Conservation (phyloP, 2,329 filamentous ascomycete genomes). For the Apiospora aurea region DNA sequence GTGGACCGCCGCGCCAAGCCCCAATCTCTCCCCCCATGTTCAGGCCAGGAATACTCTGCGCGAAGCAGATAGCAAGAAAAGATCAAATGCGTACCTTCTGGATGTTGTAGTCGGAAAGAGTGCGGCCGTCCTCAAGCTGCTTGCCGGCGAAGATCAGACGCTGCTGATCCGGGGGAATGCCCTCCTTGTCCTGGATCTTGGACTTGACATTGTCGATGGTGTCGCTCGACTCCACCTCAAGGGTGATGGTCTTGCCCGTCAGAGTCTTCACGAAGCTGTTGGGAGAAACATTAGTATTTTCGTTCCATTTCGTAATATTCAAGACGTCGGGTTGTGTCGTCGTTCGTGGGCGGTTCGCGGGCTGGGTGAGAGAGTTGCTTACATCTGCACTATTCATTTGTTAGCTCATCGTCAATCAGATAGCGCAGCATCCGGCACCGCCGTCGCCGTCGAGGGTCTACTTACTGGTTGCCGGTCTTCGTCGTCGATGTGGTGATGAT, state of each 20-base stretch:
- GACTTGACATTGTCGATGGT: constrained; percentile 99
- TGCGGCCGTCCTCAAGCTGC: constrained; percentile 98
- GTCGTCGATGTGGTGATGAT: constrained; percentile 47
- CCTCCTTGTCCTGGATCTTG: constrained; percentile 99
- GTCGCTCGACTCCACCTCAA: constrained; percentile 98
- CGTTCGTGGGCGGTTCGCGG: constrained; percentile 36
- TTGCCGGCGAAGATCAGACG: constrained; percentile 98
- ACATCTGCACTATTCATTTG: constrained; percentile 82
- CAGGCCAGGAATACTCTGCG: neutral
- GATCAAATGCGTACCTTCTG: constrained; percentile 77
- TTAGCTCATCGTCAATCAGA: neutral
- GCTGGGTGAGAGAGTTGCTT: constrained; percentile 52
- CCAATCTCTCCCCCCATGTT: neutral
- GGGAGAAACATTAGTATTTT: constrained; percentile 37
- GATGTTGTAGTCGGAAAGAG: constrained; percentile 98
- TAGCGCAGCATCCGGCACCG: constrained; percentile 13
- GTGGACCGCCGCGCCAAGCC: neutral
- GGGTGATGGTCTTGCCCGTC: constrained; percentile 99
- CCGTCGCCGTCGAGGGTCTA: constrained; percentile 35
- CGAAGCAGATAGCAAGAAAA: neutral
- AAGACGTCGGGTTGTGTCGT: constrained; percentile 38
- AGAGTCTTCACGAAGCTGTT: constrained; percentile 99
- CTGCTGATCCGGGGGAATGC: constrained; percentile 97
- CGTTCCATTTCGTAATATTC: constrained; percentile 29
- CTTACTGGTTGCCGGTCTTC: constrained; percentile 68